Percentiles rank a stretch among this genome's conserved stretches.
These are phyloP conservation scores for Xylariaceae sp. DNA, from an alignment of 2,329 filamentous ascomycete genomes.

Conservation along the genomic window DNA sequence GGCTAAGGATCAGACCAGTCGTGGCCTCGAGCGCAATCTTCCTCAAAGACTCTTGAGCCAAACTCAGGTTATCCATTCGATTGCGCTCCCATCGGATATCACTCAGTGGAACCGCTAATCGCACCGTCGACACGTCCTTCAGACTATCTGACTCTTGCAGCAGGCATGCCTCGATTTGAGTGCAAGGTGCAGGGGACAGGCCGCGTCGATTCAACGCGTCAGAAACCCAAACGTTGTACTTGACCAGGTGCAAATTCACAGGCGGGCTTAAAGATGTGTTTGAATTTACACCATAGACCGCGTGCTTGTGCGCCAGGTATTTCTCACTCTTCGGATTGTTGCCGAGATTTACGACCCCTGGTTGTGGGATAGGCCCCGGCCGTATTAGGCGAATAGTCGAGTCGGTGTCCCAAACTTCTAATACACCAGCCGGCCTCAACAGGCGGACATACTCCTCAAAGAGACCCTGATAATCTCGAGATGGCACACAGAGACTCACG, in stretches of 20 bases:
- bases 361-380: too few relatives aligned
- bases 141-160: constrained; percentile 75
- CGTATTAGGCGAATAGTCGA: constrained; percentile 77
- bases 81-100: constrained; percentile 86
- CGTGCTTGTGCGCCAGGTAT: constrained; percentile 62
- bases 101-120: constrained; percentile 81
- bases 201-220: constrained; percentile 69
- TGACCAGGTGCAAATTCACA: constrained; percentile 75
- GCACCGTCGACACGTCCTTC: constrained; percentile 64
- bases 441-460: constrained; percentile 74
- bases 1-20: constrained; percentile 76
- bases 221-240: constrained; percentile 79
- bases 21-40: constrained; percentile 75
- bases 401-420: constrained; percentile 94
- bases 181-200: constrained; percentile 72
- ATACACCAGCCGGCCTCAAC: constrained; percentile 68
- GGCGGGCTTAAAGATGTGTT: constrained; percentile 79
- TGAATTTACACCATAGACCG: constrained; percentile 76
- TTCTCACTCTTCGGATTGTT: constrained; percentile 49
- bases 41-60: constrained; percentile 69
- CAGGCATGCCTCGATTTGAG: constrained; percentile 69
- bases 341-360: constrained; percentile 52
- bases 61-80: constrained; percentile 39
- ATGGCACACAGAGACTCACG: constrained; percentile 62
- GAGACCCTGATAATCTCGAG: constrained; percentile 50